Percentiles rank a stretch among this genome's conserved stretches.
Evolutionary conservation across 805 yeast species (phyloP).

Genomic region (Vanderwaltozyma polyspora): DNA sequence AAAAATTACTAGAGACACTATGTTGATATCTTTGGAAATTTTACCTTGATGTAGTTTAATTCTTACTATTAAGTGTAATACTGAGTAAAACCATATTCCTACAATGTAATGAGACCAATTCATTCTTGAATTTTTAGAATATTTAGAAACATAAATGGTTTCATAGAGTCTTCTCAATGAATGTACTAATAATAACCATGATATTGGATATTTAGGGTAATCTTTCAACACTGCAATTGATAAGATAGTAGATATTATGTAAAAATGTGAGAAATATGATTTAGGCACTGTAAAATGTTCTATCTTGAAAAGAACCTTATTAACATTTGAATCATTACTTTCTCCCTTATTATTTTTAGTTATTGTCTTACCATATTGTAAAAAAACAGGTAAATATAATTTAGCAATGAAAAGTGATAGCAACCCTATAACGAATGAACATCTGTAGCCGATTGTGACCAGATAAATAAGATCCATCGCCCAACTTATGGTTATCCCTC

Average conservation of each 20-base stretch:
- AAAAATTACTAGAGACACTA: slow-evolving; percentile 16
- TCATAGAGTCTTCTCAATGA: slow-evolving; percentile 46
- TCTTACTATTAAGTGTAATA: slow-evolving; percentile 33
- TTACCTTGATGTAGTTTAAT: slow-evolving; percentile 17
- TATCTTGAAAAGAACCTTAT: slow-evolving; percentile 5
- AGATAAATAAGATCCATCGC: neutral
- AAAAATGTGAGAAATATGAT: slow-evolving; percentile 52
- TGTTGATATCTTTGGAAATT: slow-evolving; percentile 3
- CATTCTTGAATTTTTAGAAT: slow-evolving; percentile 40
- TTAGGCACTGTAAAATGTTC: slow-evolving; percentile 45
- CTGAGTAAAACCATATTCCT: slow-evolving; percentile 49
- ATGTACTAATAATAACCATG: slow-evolving; percentile 34
- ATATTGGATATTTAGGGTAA: slow-evolving; percentile 9
- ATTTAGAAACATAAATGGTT: slow-evolving; percentile 38
- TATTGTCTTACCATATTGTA: slow-evolving; percentile 38
- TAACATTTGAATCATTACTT: neutral
- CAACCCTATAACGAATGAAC: slow-evolving; percentile 11
- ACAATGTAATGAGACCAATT: slow-evolving; percentile 56
- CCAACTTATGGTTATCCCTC: too few relatives aligned
- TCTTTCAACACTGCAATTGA: slow-evolving; percentile 14
- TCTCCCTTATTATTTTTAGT: slow-evolving; percentile 3
- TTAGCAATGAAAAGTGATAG: slow-evolving; percentile 27
- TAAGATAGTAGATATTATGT: slow-evolving; percentile 33
- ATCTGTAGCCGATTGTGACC: neutral
- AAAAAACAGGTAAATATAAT: slow-evolving; percentile 25